A percentile compares a stretch with the other conserved stretches of the same genome.
These are phyloP conservation scores for Fraxinus excelsior DNA, from an alignment of 257 asterid species.

Conservation along the genomic window DNA sequence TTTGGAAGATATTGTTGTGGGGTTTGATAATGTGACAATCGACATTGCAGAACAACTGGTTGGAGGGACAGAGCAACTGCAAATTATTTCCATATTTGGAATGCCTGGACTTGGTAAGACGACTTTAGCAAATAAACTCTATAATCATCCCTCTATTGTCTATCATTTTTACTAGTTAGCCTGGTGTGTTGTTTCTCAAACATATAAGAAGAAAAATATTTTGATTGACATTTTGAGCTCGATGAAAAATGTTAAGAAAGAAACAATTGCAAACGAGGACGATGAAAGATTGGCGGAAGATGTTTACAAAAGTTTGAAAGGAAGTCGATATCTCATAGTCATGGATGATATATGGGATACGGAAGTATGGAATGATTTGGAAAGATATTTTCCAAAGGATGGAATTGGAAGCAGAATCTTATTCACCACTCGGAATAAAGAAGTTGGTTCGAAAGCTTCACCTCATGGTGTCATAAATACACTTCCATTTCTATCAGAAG, in stretches of 20 bases:
- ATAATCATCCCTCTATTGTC: too few relatives aligned
- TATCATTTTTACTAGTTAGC: too few relatives aligned
- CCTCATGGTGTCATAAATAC: too few relatives aligned
- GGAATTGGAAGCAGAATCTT: constrained; percentile 22
- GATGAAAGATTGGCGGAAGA: not conserved
- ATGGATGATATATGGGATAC: constrained; percentile 28
- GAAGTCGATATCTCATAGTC: constrained; percentile 11
- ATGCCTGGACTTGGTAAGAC: too few relatives aligned
- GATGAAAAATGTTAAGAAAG: not conserved
- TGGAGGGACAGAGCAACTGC: too few relatives aligned
- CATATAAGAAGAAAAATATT: too few relatives aligned
- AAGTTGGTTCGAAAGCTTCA: not conserved
- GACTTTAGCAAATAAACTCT: too few relatives aligned
- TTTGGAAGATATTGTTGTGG: not conserved
- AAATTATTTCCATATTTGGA: too few relatives aligned
- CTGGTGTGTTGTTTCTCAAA: too few relatives aligned
- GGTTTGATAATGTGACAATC: not conserved
- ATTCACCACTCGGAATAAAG: not conserved
- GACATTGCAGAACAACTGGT: not conserved
- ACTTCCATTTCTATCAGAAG: not conserved
- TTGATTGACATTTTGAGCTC: not conserved
- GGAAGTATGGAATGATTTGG: constrained; percentile 7
- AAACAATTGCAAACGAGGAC: not conserved
- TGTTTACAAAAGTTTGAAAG: not conserved
- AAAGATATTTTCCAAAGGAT: not conserved